Percentiles rank a stretch among this genome's conserved stretches.
Conservation (phyloP, 2,329 filamentous ascomycete species). For the Teratosphaeria gauchensis region DNA sequence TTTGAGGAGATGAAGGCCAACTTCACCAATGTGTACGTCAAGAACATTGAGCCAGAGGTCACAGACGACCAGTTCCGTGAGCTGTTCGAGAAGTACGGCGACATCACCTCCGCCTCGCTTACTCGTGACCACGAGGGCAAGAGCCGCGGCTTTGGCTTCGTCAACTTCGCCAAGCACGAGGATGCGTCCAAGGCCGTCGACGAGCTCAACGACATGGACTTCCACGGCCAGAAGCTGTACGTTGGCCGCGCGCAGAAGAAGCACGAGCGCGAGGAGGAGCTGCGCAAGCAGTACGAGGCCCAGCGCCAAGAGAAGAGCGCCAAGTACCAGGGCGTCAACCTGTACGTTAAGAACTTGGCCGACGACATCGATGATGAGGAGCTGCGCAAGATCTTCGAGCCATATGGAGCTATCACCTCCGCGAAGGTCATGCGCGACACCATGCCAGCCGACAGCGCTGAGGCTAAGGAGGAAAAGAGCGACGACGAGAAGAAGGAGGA, state of each 20-base stretch:
- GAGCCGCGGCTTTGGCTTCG: slow-evolving; percentile 87
- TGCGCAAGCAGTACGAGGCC: slow-evolving; percentile 97
- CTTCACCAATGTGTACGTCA: slow-evolving; percentile 99
- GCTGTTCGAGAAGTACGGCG: slow-evolving; percentile 83
- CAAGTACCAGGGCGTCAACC: slow-evolving; percentile 98
- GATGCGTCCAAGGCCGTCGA: slow-evolving; percentile 78
- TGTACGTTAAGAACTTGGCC: slow-evolving; percentile 98
- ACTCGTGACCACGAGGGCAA: slow-evolving; percentile 92
- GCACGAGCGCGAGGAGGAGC: slow-evolving; percentile 98
- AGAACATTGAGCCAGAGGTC: slow-evolving; percentile 82
- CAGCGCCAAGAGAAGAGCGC: slow-evolving; percentile 95
- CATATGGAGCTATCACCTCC: slow-evolving; percentile 91
- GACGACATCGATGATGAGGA: slow-evolving; percentile 98
- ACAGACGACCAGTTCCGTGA: slow-evolving; percentile 90
- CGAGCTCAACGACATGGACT: slow-evolving; percentile 81
- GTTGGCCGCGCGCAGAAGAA: slow-evolving; percentile 99
- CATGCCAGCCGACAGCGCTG: slow-evolving; percentile 39
- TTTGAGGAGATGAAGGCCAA: slow-evolving; percentile 99
- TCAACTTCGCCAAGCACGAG: slow-evolving; percentile 91
- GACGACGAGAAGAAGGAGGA: slow-evolving; percentile 45
- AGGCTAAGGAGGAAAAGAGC: slow-evolving; percentile 36
- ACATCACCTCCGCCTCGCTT: slow-evolving; percentile 91
- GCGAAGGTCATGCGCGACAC: slow-evolving; percentile 98
- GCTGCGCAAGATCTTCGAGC: slow-evolving; percentile 83
- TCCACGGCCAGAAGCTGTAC: slow-evolving; percentile 91